These are phyloP conservation scores for Picochlorum sp. DNA, from an alignment of 139 green algal genomes.

Conservation along the genomic window DNA sequence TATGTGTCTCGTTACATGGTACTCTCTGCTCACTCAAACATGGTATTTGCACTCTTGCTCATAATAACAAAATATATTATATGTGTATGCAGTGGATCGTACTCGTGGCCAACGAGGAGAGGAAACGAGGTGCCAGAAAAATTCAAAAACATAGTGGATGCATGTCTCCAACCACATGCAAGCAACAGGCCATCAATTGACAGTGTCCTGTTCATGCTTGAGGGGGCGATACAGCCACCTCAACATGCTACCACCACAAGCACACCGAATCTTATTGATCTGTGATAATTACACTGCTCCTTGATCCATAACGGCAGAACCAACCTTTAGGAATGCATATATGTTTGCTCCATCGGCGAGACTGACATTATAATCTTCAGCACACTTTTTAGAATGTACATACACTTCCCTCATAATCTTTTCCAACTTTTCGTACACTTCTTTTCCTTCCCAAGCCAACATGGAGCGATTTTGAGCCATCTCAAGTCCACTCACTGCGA, in stretches of 20 bases:
- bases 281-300: not conserved
- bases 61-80: no score
- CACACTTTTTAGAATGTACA: not conserved
- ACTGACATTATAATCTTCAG: slow-evolving; percentile 15
- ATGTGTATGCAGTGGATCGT: slow-evolving; percentile 6
- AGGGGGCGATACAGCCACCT: not conserved
- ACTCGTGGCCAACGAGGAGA: not conserved
- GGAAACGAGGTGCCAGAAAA: slow-evolving; percentile 1
- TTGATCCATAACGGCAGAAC: slow-evolving; percentile 1
- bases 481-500: slow-evolving; percentile 72
- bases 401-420: slow-evolving; percentile 18
- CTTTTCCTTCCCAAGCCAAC: slow-evolving; percentile 46
- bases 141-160: slow-evolving; percentile 1
- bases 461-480: slow-evolving; percentile 75
- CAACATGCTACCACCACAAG: not conserved
- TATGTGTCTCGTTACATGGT: slow-evolving; percentile 3
- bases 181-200: not conserved
- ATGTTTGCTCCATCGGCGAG: slow-evolving; percentile 16
- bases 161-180: slow-evolving; percentile 5
- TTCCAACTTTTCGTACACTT: slow-evolving; percentile 59
- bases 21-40: no score
- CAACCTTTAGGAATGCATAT: slow-evolving; percentile 16
- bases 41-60: no score
- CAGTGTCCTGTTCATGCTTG: not conserved
- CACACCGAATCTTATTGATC: not conserved